Evolutionary conservation across 352 stramenopile species (phyloP).

Genomic region (Pythium brassicae): DNA sequence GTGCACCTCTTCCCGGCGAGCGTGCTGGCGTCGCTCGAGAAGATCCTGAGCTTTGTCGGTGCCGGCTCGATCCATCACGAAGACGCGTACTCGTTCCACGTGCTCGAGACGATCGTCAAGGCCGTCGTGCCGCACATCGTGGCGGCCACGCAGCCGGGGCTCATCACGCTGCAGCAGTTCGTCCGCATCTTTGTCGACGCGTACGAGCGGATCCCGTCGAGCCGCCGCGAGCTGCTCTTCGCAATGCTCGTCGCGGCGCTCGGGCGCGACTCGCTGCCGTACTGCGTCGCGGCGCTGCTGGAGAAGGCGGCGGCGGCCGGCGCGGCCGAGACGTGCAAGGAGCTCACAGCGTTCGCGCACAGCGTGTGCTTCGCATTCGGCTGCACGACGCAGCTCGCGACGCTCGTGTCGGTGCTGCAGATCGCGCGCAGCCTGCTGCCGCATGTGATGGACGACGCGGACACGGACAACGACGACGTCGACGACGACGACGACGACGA

Average conservation of each 20-base stretch:
- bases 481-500: constrained; percentile 53
- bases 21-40: constrained; percentile 73
- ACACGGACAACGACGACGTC: constrained; percentile 69
- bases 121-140: constrained; percentile 78
- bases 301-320: constrained; percentile 30
- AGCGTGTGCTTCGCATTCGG: constrained; percentile 53
- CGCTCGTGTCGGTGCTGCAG: constrained; percentile 52
- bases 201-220: constrained; percentile 59
- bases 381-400: constrained; percentile 50
- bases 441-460: constrained; percentile 62
- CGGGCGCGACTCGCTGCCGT: constrained; percentile 40
- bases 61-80: constrained; percentile 58
- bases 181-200: constrained; percentile 73
- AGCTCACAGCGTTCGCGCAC: constrained; percentile 67
- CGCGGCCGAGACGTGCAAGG: constrained; percentile 26
- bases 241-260: constrained; percentile 57
- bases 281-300: constrained; percentile 54
- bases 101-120: constrained; percentile 84
- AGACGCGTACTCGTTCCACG: constrained; percentile 85
- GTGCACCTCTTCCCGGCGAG: constrained; percentile 70
- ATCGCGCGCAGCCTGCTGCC: constrained; percentile 60
- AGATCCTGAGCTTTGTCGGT: constrained; percentile 68
- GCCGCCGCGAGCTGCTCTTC: constrained; percentile 58
- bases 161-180: constrained; percentile 69
- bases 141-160: constrained; percentile 5